phyloP scores from a whole-genome alignment of 208 protist species.

The Leishmania mexicana region DNA sequence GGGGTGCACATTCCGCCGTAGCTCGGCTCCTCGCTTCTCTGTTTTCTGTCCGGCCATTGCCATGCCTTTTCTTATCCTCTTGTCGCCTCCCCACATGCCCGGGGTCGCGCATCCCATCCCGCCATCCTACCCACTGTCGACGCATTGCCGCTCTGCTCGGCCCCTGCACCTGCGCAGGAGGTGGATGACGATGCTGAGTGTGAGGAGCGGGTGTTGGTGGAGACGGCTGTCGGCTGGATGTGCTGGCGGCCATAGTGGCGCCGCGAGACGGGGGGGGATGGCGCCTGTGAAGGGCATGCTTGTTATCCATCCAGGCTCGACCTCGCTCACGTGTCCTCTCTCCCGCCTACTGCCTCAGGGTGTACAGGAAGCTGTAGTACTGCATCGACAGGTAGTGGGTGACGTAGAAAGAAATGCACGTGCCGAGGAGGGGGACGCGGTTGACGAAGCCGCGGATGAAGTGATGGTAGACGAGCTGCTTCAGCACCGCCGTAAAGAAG shows the following conservation, averaged over 20 bases:
- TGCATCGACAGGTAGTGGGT: constrained; percentile 78
- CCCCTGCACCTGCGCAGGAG: background rate
- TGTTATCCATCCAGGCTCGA: background rate
- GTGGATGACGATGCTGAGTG: background rate
- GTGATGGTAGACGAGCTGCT: constrained; percentile 65
- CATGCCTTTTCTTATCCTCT: background rate
- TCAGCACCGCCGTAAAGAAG: constrained; percentile 77
- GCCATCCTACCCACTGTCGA: background rate
- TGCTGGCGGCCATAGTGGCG: background rate
- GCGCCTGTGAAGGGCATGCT: background rate
- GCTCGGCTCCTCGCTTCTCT: background rate
- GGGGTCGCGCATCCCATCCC: background rate
- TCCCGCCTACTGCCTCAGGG: constrained; percentile 55
- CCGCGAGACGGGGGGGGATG: background rate
- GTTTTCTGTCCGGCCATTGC: background rate
- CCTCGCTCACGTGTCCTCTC: background rate
- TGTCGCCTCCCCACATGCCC: background rate
- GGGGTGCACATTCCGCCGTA: background rate
- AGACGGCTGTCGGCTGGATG: no score
- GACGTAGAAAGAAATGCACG: constrained; percentile 64
- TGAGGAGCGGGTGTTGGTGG: background rate
- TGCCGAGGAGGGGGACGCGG: constrained; percentile 73
- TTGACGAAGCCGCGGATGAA: constrained; percentile 74
- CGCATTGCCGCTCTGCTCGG: background rate
- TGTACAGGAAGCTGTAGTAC: constrained; percentile 89